These are phyloP conservation scores for Ophiocordyceps unilateralis DNA, from an alignment of 2,329 filamentous ascomycete genomes.

Conservation along the genomic window DNA sequence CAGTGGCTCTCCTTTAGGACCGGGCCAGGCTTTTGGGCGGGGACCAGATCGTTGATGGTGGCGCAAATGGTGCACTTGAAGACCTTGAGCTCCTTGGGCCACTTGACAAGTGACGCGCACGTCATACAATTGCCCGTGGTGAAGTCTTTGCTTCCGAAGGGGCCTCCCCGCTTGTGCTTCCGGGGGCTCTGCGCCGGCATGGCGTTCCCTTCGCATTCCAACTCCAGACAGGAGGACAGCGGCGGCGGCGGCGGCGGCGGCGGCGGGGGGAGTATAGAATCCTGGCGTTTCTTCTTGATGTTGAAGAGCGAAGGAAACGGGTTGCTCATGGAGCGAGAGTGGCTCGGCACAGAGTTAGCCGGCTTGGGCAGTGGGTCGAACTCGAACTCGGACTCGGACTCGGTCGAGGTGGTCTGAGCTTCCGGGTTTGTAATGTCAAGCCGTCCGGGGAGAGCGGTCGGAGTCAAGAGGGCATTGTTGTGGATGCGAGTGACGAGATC, in stretches of 20 bases:
- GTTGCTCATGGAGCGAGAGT: slow-evolving; percentile 54
- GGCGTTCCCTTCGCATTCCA: slow-evolving; percentile 9
- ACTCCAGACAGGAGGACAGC: slow-evolving; percentile 9
- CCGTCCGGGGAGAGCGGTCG: slow-evolving; percentile 11
- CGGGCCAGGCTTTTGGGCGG: slow-evolving; percentile 3
- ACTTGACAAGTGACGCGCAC: slow-evolving; percentile 64
- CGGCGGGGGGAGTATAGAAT: slow-evolving; percentile 16
- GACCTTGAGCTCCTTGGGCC: slow-evolving; percentile 54
- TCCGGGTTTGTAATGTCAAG: slow-evolving; percentile 12
- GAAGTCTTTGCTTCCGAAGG: slow-evolving; percentile 34
- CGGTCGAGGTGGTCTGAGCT: slow-evolving; percentile 25
- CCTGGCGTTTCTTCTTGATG: slow-evolving; percentile 35
- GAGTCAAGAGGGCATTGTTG: slow-evolving; percentile 16
- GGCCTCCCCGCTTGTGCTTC: slow-evolving; percentile 17
- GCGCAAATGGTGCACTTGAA: slow-evolving; percentile 75
- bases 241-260: too few species aligned
- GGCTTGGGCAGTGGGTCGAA: slow-evolving; percentile 10
- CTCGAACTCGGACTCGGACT: slow-evolving; percentile 26
- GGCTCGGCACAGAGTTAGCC: slow-evolving; percentile 7
- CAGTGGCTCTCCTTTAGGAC: slow-evolving; percentile 6
- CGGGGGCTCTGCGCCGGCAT: slow-evolving; percentile 3
- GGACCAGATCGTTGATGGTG: slow-evolving; percentile 61
- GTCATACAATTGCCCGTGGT: slow-evolving; percentile 67
- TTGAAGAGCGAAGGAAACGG: slow-evolving; percentile 60
- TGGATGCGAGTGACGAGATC: slow-evolving; percentile 20